Evolutionary conservation across 2,329 filamentous ascomycete species (phyloP), one percentile per base, ranked within the genome.

Genomic region (Colletotrichum falcatum): DNA sequence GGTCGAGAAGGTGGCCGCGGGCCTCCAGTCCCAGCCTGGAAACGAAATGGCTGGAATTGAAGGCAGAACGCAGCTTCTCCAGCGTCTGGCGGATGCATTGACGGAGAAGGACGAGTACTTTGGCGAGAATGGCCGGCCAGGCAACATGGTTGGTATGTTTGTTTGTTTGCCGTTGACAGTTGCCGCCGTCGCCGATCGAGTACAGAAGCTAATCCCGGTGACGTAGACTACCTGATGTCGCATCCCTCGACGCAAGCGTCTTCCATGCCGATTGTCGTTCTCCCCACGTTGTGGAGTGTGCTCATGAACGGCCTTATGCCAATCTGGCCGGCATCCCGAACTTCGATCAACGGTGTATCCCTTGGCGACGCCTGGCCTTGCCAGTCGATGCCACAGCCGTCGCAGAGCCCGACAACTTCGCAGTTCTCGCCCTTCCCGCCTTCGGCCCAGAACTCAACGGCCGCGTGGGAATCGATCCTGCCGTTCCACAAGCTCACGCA

Each of bases 291-390:
- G 9, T 99, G 96, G 96, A 90, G 91, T 72, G 90, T 95, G 1
- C 88, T 99, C 14, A 97, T 97, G 90, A 91, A 94, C 68, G 94
- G 94, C 9, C 86, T 99, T 12, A 88, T 90, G 5, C 88, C 91
- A 1, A 97, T 98, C 79, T 99, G 96, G 96, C 95, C 96, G 0
- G 83, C 89, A 0, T 94, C 93, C 0, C 90, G 95, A 72, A 97
- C 95, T 0, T 90, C 92, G 73, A 92, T 99, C 75, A 94, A 97
- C 77, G 94, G 94, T 2, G 87, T 93, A 35, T 90, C 94, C 0
- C 89, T 99, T 20, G 96, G 96, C 65, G 96, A 99, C 78, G 95
- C 96, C 30, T 99, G 96, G 96, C 93, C 92, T 0, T 97, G 95
- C 81, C 90, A 88, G 14, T 89, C 91, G 39, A 94, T 98, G 89